phyloP scores from a whole-genome alignment of 306 rosid genomes.

The Canavalia ensiformis region DNA sequence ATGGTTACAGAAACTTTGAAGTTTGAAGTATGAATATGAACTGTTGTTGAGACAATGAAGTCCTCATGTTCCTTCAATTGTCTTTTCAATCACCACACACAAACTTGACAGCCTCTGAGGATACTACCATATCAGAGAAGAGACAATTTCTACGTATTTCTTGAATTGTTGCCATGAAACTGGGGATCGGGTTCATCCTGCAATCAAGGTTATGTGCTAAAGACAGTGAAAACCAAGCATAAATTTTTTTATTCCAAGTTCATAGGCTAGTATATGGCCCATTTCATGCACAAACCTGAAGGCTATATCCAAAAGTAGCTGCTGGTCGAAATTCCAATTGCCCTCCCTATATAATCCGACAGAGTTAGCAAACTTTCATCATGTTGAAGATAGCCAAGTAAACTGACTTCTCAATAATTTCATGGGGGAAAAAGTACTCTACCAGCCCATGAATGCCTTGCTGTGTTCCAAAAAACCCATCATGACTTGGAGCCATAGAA shows the following conservation, averaged over 20 bases:
- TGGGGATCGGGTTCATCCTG: slow-evolving; percentile 82
- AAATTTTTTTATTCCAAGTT: slow-evolving; percentile 37
- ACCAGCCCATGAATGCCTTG: slow-evolving; percentile 92
- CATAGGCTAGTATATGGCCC: slow-evolving; percentile 7
- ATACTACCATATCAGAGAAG: slow-evolving; percentile 41
- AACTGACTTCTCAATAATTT: slow-evolving; percentile 15
- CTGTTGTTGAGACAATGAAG: slow-evolving; percentile 38
- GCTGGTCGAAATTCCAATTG: slow-evolving; percentile 80
- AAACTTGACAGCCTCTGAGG: slow-evolving; percentile 32
- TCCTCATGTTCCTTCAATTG: slow-evolving; percentile 30
- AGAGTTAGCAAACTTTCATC: slow-evolving; percentile 34
- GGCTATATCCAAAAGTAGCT: slow-evolving; percentile 70
- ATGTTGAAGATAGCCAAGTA: background rate
- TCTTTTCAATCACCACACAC: slow-evolving; percentile 32
- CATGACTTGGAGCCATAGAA: slow-evolving; percentile 79
- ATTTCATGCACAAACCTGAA: slow-evolving; percentile 71
- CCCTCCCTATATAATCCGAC: slow-evolving; percentile 67
- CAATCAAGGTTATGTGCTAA: slow-evolving; percentile 44
- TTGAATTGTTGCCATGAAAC: slow-evolving; percentile 75
- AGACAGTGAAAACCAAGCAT: slow-evolving; percentile 43
- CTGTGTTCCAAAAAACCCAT: slow-evolving; percentile 77
- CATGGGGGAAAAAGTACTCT: slow-evolving; percentile 35
- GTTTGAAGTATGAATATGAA: slow-evolving; percentile 17
- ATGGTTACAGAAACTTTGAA: slow-evolving; percentile 10
- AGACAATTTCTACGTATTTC: slow-evolving; percentile 60